Conservation (phyloP, 495 filamentous ascomycete species). For the Penicillium verhagenii region DNA sequence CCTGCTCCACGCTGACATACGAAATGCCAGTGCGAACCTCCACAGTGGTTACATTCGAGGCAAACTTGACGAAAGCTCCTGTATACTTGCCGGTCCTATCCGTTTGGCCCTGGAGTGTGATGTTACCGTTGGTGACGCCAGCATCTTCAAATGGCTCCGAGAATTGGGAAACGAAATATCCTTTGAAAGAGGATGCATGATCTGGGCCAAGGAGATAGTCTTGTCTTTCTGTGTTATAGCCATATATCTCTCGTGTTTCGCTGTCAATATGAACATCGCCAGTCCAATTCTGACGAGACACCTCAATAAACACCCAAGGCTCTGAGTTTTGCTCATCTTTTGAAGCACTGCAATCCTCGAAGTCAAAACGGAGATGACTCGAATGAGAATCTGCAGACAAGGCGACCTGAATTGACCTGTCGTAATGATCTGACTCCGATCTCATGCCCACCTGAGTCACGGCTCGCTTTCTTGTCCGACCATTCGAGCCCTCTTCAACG, state of each 20-base stretch:
- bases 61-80: conserved; percentile 26
- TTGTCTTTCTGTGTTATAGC: conserved; percentile 29
- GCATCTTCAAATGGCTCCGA: conserved; percentile 18
- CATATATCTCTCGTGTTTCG: conserved; percentile 16
- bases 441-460: not conserved
- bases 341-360: conserved; percentile 1
- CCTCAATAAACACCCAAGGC: conserved; percentile 26
- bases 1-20: conserved; percentile 28
- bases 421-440: conserved; percentile 2
- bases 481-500: conserved; percentile 28
- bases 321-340: not conserved
- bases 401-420: conserved; percentile 18
- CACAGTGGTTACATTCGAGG: conserved; percentile 6
- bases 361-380: conserved; percentile 25
- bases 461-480: conserved; percentile 17
- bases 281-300: conserved; percentile 28
- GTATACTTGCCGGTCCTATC: conserved; percentile 22
- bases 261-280: conserved; percentile 25
- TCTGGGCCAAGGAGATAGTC: conserved; percentile 29
- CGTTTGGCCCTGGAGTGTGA: not conserved
- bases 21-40: conserved; percentile 29
- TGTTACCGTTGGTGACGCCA: conserved; percentile 18
- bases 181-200: conserved; percentile 23
- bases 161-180: conserved; percentile 28
- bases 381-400: conserved; percentile 25